Evolutionary conservation across 148 eudicot species (phyloP).

Genomic region (Rhododendron ferrugineum): DNA sequence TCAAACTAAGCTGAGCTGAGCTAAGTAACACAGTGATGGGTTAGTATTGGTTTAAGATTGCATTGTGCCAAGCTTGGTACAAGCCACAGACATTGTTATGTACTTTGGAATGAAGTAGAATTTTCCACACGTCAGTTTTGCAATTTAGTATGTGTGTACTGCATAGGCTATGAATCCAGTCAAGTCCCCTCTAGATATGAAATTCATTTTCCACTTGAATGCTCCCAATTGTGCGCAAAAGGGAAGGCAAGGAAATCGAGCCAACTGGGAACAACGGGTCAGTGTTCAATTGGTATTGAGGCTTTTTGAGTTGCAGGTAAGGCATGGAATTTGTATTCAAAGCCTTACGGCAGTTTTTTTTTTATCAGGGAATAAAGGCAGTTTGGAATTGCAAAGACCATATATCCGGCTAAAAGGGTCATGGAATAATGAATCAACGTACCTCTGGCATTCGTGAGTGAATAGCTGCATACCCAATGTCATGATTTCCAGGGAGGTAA

Average conservation of each 20-base stretch:
- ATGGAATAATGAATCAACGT: constrained; percentile 9
- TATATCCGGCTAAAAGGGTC: constrained; percentile 3
- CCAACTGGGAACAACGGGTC: background rate
- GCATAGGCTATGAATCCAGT: background rate
- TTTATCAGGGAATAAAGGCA: background rate
- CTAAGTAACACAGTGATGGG: background rate
- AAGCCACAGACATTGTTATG: background rate
- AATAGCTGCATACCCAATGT: constrained; percentile 69
- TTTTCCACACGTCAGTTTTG: background rate
- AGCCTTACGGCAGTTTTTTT: background rate
- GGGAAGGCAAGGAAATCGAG: background rate
- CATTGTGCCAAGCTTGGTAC: background rate
- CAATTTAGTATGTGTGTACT: background rate
- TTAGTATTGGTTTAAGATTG: background rate
- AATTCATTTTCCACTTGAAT: background rate
- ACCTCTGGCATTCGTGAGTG: constrained; percentile 61
- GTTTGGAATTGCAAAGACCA: background rate
- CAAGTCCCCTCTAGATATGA: background rate
- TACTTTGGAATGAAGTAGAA: background rate
- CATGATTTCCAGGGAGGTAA: constrained; percentile 87
- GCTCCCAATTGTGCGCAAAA: background rate
- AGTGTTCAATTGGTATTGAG: background rate
- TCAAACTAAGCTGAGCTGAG: background rate
- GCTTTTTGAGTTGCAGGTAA: background rate
- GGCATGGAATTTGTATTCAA: background rate